A percentile compares a stretch with the other conserved stretches of the same genome.
These are phyloP conservation scores for Wickerhamia fluorescens DNA, from an alignment of 805 yeast species.

Conservation along the genomic window DNA sequence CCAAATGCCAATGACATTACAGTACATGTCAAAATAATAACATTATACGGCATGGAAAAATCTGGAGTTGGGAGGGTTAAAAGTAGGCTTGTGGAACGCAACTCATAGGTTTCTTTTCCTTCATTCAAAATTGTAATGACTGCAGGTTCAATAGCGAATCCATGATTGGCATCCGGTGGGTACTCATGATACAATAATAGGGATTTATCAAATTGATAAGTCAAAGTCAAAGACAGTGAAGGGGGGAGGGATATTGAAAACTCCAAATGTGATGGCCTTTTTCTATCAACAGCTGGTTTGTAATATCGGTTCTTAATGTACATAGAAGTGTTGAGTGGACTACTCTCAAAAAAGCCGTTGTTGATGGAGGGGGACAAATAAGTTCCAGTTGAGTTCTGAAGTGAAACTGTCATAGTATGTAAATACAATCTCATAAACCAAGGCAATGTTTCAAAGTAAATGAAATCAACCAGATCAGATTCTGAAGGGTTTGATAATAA, in stretches of 20 bases:
- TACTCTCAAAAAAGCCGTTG: not conserved
- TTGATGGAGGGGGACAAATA: conserved; percentile 7
- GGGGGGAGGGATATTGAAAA: conserved; percentile 60
- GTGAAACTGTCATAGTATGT: conserved; percentile 49
- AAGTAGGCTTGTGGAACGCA: conserved; percentile 81
- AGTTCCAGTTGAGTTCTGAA: conserved; percentile 16
- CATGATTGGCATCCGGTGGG: conserved; percentile 99
- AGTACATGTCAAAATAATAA: conserved; percentile 87
- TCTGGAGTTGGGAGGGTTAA: conserved; percentile 93
- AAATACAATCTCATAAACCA: conserved; percentile 87
- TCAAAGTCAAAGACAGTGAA: conserved; percentile 48
- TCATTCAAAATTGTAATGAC: conserved; percentile 49
- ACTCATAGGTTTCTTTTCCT: conserved; percentile 29
- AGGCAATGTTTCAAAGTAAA: conserved; percentile 78
- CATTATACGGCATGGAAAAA: conserved; percentile 98
- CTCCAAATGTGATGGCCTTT: conserved; percentile 79
- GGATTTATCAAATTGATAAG: conserved; percentile 82
- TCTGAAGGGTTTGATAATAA: conserved; percentile 63
- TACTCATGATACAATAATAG: conserved; percentile 80
- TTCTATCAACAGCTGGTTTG: conserved; percentile 72
- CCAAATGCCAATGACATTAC: conserved; percentile 92
- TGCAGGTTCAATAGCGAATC: conserved; percentile 91
- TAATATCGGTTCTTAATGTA: conserved; percentile 51
- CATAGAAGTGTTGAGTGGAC: conserved; percentile 11
- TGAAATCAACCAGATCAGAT: conserved; percentile 38